phyloP scores from a whole-genome alignment of 2,329 filamentous ascomycete species.

The Neonectria ditissima region DNA sequence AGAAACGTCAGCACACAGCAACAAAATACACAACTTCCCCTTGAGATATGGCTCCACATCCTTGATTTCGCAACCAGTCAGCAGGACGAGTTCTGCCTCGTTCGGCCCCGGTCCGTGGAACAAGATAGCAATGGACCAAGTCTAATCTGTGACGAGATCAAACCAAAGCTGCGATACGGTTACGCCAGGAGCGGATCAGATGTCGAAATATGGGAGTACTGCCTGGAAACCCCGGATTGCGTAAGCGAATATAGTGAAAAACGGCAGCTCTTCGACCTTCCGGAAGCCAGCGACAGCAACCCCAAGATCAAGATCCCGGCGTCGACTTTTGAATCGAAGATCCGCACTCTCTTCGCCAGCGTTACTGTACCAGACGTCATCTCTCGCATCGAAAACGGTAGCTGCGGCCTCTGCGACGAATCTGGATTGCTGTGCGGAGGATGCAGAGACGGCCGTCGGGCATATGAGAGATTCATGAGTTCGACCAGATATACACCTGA shows the following conservation, averaged over 20 bases:
- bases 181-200: too few relatives aligned
- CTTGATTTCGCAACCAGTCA: conserved; percentile 2
- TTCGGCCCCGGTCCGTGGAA: conserved; percentile 1
- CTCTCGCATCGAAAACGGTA: not conserved
- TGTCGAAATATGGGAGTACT: not conserved
- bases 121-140: not conserved
- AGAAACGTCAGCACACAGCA: conserved; percentile 14
- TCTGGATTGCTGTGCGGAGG: conserved; percentile 4
- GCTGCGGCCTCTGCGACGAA: not conserved
- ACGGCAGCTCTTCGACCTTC: conserved; percentile 3
- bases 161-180: not conserved
- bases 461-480: conserved; percentile 4
- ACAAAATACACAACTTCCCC: conserved; percentile 1
- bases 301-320: not conserved
- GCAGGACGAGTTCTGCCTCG: conserved; percentile 1
- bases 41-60: conserved; percentile 14
- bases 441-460: not conserved
- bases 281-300: not conserved
- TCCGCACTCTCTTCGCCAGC: conserved; percentile 2
- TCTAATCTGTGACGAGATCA: not conserved
- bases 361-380: conserved; percentile 16
- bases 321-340: not conserved
- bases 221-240: not conserved
- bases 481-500: not conserved
- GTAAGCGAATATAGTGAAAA: not conserved